Evolutionary conservation across 306 rosid genomes (phyloP).

Genomic region (Trifolium dubium): DNA sequence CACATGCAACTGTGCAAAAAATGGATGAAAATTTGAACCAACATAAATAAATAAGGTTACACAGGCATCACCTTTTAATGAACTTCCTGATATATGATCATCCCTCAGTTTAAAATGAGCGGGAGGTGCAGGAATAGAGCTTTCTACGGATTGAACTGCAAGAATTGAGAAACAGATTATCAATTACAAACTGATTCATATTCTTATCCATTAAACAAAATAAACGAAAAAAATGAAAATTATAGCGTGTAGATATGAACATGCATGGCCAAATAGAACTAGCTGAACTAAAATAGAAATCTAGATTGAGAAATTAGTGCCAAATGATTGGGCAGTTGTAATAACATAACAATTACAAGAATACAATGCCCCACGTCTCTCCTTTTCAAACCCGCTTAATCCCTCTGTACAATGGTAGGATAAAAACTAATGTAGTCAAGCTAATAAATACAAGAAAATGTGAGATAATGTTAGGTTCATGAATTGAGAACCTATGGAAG

Average conservation of each 20-base stretch:
- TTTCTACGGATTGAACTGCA: slow-evolving; percentile 82
- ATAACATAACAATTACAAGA: neutral
- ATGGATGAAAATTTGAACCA: slow-evolving; percentile 12
- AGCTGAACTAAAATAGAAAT: slow-evolving; percentile 20
- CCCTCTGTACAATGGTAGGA: no score
- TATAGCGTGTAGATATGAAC: slow-evolving; percentile 4
- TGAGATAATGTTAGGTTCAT: neutral
- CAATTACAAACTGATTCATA: slow-evolving; percentile 26
- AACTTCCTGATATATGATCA: slow-evolving; percentile 93
- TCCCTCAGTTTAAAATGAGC: slow-evolving; percentile 87
- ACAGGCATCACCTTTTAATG: slow-evolving; percentile 75
- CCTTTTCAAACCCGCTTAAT: no score
- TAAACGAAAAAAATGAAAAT: slow-evolving; percentile 26
- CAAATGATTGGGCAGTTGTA: slow-evolving; percentile 27
- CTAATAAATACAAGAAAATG: neutral
- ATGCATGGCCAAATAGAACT: neutral
- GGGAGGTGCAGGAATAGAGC: slow-evolving; percentile 96
- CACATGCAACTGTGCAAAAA: slow-evolving; percentile 29
- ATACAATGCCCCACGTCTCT: neutral
- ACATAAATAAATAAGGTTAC: slow-evolving; percentile 11
- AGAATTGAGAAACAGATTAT: slow-evolving; percentile 39
- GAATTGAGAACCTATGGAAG: neutral
- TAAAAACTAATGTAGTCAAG: no score
- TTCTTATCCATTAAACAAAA: slow-evolving; percentile 5
- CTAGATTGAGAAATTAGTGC: neutral